phyloP scores from a whole-genome alignment of 225 moss, liverwort and hornwort species.

The Antitrichia curtipendula region DNA sequence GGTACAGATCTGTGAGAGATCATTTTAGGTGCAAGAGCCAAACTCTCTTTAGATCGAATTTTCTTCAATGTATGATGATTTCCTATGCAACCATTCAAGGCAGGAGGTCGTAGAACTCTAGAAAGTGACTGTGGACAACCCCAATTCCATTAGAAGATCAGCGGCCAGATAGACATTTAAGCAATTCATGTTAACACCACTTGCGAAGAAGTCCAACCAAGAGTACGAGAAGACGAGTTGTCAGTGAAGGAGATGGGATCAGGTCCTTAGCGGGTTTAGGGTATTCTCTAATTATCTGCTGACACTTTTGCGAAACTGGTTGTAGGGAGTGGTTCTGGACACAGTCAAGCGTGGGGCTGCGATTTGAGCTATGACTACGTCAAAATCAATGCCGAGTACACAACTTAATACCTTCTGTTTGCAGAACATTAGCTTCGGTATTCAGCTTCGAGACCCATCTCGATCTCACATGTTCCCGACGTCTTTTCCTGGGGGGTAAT shows the following conservation, averaged over 20 bases:
- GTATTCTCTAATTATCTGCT: neutral
- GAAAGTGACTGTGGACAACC: neutral
- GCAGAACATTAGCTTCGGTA: neutral
- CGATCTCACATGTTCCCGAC: neutral
- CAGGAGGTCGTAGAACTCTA: neutral
- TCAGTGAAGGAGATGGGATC: neutral
- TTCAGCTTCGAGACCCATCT: neutral
- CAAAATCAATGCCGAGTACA: slow-evolving; percentile 92
- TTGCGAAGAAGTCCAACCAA: neutral
- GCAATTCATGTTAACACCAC: neutral
- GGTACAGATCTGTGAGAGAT: neutral
- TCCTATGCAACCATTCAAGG: neutral
- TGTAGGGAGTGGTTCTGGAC: slow-evolving; percentile 55
- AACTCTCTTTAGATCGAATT: neutral
- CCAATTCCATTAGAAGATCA: neutral
- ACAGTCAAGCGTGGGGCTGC: slow-evolving; percentile 93
- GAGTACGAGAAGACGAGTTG: neutral
- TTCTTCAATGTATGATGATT: neutral
- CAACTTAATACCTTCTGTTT: slow-evolving; percentile 21
- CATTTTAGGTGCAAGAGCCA: neutral
- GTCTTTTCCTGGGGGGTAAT: neutral
- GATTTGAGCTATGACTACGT: slow-evolving; percentile 95
- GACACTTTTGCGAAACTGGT: neutral
- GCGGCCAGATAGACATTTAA: neutral
- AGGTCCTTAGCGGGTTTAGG: neutral